These are phyloP conservation scores for Alternaria metachromatica DNA, from an alignment of 2,329 filamentous ascomycete genomes.

Conservation along the genomic window DNA sequence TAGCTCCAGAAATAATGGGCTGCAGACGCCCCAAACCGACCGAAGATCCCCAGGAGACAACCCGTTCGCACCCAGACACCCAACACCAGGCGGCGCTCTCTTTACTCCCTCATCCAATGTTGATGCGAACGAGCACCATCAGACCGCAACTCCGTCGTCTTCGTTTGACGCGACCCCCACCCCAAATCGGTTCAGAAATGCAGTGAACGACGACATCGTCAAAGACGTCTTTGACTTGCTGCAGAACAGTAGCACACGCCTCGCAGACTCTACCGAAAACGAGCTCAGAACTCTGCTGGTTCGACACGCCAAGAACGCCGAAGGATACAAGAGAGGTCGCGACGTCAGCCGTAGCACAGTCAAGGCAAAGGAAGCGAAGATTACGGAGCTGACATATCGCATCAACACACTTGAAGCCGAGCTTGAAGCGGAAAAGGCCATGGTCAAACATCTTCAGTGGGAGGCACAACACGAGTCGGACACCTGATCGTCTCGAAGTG, in stretches of 20 bases:
- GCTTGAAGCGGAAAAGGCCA: slow-evolving; percentile 59
- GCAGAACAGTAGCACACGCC: slow-evolving; percentile 51
- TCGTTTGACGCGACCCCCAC: slow-evolving; percentile 43
- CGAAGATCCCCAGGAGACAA: slow-evolving; percentile 8
- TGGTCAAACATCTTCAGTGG: slow-evolving; percentile 41
- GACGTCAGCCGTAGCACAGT: slow-evolving; percentile 70
- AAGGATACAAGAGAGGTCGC: slow-evolving; percentile 68
- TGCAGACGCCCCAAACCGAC: slow-evolving; percentile 40
- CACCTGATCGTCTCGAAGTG: neutral
- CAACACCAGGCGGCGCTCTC: slow-evolving; percentile 8
- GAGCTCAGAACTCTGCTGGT: slow-evolving; percentile 31
- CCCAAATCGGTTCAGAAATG: slow-evolving; percentile 38
- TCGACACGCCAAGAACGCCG: slow-evolving; percentile 63
- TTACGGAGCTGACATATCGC: slow-evolving; percentile 70
- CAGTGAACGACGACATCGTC: slow-evolving; percentile 24
- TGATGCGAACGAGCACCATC: slow-evolving; percentile 8
- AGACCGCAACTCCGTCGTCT: slow-evolving; percentile 25
- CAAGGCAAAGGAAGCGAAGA: slow-evolving; percentile 68
- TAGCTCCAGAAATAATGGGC: slow-evolving; percentile 13
- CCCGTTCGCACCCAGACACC: slow-evolving; percentile 18
- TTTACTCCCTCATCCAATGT: slow-evolving; percentile 29
- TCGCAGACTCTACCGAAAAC: slow-evolving; percentile 13
- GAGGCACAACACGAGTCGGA: slow-evolving; percentile 14
- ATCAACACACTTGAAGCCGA: slow-evolving; percentile 65
- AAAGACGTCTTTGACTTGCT: slow-evolving; percentile 60